Percentiles rank a stretch among this genome's conserved stretches.
phyloP scores from a whole-genome alignment of 352 stramenopile genomes.

The Phytophthora colocasiae region DNA sequence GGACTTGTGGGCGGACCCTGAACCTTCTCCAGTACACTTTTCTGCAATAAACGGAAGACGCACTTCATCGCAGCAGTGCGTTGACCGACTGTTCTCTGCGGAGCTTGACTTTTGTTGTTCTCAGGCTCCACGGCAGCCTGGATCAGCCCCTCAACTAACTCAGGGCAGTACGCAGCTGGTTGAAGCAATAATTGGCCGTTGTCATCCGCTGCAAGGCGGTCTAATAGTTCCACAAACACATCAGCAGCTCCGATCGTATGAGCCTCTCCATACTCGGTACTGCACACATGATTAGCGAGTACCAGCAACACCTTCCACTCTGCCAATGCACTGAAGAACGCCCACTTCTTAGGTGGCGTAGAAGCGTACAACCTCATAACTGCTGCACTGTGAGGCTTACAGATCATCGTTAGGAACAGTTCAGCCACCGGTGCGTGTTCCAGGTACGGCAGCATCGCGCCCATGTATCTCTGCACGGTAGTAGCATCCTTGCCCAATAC shows the following conservation, averaged over 20 bases:
- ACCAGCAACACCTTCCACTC: conserved; percentile 92
- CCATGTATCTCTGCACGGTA: conserved; percentile 83
- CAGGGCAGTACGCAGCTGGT: conserved; percentile 81
- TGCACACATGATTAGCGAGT: conserved; percentile 83
- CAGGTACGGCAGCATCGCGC: conserved; percentile 83
- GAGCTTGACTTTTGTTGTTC: conserved; percentile 33
- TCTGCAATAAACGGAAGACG: conserved; percentile 79
- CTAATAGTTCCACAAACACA: conserved; percentile 89
- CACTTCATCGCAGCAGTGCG: conserved; percentile 88
- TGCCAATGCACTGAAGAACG: conserved; percentile 85
- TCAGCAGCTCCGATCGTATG: conserved; percentile 87
- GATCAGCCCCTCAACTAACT: conserved; percentile 87
- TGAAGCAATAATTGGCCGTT: conserved; percentile 91
- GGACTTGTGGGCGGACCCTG: conserved; percentile 79
- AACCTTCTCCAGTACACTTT: conserved; percentile 78
- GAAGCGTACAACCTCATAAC: conserved; percentile 73
- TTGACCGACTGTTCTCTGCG: conserved; percentile 56
- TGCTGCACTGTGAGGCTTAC: conserved; percentile 81
- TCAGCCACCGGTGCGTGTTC: conserved; percentile 87
- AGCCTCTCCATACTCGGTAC: conserved; percentile 58
- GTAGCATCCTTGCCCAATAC: conserved; percentile 67
- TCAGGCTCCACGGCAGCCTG: conserved; percentile 53
- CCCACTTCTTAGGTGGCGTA: conserved; percentile 86
- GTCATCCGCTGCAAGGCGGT: conserved; percentile 87
- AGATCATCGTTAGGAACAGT: conserved; percentile 87